Evolutionary conservation across 2,329 filamentous ascomycete species (phyloP).

Genomic region (Ophiostoma tasmaniense): DNA sequence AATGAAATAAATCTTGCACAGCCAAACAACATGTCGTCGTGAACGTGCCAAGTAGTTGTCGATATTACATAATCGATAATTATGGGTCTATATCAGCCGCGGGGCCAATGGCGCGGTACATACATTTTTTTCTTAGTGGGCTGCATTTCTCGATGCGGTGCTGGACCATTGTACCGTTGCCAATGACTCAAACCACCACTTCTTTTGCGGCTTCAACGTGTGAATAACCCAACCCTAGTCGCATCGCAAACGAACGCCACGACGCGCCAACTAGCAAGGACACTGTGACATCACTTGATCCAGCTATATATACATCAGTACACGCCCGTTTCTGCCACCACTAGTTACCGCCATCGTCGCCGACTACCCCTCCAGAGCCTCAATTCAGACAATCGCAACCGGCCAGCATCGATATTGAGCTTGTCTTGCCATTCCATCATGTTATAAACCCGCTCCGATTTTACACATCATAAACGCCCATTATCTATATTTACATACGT

Average conservation of each 20-base stretch:
- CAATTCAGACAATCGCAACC: background rate
- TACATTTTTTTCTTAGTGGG: conserved; percentile 11
- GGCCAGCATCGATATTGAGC: background rate
- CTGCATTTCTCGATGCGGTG: conserved; percentile 12
- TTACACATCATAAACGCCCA: background rate
- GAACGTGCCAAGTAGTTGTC: background rate
- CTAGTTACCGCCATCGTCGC: background rate
- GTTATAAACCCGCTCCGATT: background rate
- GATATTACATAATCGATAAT: background rate
- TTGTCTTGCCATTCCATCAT: background rate
- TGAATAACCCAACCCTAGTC: background rate
- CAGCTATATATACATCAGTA: background rate
- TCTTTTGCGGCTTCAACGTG: background rate
- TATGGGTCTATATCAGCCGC: conserved; percentile 4
- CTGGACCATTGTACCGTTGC: background rate
- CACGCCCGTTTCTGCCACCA: background rate
- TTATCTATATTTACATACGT: background rate
- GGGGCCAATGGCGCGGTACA: conserved; percentile 6
- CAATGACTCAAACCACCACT: conserved; percentile 13
- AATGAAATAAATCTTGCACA: background rate
- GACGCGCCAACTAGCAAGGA: background rate
- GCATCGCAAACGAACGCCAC: background rate
- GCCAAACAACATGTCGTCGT: background rate
- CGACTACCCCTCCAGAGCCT: background rate
- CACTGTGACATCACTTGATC: background rate